Evolutionary conservation across 805 yeast species (phyloP).

Genomic region (Zygosaccharomyces bailii): DNA sequence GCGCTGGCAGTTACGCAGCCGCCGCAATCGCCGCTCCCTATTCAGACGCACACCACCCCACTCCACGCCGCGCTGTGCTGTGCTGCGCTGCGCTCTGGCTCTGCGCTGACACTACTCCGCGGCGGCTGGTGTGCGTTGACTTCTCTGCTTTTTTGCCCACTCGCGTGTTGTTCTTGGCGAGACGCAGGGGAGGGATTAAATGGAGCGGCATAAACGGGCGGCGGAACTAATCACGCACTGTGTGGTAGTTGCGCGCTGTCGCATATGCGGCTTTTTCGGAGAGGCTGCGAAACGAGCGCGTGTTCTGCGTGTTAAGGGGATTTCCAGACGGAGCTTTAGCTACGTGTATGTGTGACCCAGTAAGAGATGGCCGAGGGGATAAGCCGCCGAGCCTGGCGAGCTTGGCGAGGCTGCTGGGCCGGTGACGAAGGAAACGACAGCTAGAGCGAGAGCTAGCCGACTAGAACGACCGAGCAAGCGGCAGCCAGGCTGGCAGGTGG

Average conservation of each 20-base stretch:
- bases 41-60: neutral
- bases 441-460: no score
- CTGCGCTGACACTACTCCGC: no score
- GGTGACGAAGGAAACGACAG: no score
- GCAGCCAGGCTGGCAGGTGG: neutral
- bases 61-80: neutral
- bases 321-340: neutral
- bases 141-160: no score
- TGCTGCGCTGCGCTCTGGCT: neutral
- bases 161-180: neutral
- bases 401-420: no score
- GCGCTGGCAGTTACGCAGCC: no score
- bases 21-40: no score
- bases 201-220: neutral
- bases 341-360: neutral
- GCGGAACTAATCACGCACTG: neutral
- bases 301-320: no score
- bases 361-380: neutral
- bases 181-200: conserved; percentile 1
- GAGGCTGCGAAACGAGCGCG: no score
- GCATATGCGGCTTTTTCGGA: neutral
- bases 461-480: no score
- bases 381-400: neutral
- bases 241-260: neutral
- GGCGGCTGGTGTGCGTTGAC: no score